Conservation (phyloP, 1,284 basidiomycete species). For the Trametes sp. region DNA sequence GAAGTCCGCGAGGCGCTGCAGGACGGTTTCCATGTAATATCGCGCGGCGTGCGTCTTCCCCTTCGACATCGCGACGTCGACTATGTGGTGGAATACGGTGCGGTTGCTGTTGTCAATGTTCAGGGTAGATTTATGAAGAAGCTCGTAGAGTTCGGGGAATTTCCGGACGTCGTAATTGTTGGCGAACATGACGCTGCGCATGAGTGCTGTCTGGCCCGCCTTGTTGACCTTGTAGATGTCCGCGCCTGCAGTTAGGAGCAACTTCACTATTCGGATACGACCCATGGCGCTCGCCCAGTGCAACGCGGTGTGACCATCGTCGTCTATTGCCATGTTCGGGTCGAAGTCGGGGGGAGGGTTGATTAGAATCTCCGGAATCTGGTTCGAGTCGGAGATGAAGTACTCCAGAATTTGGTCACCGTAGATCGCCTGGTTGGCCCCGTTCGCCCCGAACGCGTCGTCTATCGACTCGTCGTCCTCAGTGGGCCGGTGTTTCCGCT, state of each 20-base stretch:
- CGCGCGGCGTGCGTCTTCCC: constrained; percentile 97
- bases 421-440: constrained; percentile 63
- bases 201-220: constrained; percentile 95
- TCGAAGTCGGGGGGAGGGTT: constrained; percentile 93
- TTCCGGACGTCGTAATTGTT: constrained; percentile 99
- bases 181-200: constrained; percentile 99
- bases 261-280: constrained; percentile 94
- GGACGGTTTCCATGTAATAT: constrained; percentile 99
- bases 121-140: constrained; percentile 95
- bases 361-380: constrained; percentile 90
- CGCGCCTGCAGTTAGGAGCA: constrained; percentile 93
- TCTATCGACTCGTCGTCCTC: constrained; percentile 29
- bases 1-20: constrained; percentile 91
- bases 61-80: constrained; percentile 98
- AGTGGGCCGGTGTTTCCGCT: constrained; percentile 39
- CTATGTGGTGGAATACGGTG: constrained; percentile 98
- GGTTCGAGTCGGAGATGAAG: constrained; percentile 97
- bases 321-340: constrained; percentile 96
- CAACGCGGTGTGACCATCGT: constrained; percentile 96
- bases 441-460: constrained; percentile 28
- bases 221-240: constrained; percentile 98
- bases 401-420: constrained; percentile 98
- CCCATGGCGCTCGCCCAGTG: constrained; percentile 99
- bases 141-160: constrained; percentile 97
- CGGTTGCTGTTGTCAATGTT: constrained; percentile 99